phyloP scores from a whole-genome alignment of 306 rosid species.

The Nissolia schottii region DNA sequence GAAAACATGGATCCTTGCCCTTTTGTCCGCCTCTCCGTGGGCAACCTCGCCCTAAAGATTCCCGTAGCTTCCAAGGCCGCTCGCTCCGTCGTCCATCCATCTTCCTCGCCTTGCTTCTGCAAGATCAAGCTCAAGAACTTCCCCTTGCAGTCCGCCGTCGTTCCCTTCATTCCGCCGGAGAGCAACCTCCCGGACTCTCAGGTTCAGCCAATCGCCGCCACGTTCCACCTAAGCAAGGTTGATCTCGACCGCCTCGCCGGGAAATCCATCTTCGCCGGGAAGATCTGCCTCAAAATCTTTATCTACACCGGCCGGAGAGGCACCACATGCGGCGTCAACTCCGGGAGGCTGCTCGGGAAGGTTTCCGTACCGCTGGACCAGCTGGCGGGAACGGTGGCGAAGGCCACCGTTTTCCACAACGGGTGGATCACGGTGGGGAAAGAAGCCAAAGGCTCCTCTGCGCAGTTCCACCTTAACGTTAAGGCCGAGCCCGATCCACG shows the following conservation, averaged over 20 bases:
- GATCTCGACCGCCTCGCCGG: conserved; percentile 46
- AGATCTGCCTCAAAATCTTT: conserved; percentile 46
- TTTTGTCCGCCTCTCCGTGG: conserved; percentile 58
- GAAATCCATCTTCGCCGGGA: conserved; percentile 42
- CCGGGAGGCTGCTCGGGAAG: conserved; percentile 48
- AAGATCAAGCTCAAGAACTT: conserved; percentile 58
- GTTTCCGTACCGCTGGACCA: conserved; percentile 48
- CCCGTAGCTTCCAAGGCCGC: conserved; percentile 76
- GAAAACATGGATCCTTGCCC: conserved; percentile 74
- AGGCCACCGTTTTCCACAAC: conserved; percentile 43
- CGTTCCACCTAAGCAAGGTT: conserved; percentile 57
- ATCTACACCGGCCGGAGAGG: conserved; percentile 61
- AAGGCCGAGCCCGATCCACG: conserved; percentile 68
- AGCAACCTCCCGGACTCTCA: conserved; percentile 42
- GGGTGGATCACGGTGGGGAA: conserved; percentile 70
- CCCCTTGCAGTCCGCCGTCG: conserved; percentile 53
- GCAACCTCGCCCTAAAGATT: conserved; percentile 66
- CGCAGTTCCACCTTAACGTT: conserved; percentile 71
- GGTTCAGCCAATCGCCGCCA: conserved; percentile 41
- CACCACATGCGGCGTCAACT: conserved; percentile 56
- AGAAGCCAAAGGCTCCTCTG: conserved; percentile 42
- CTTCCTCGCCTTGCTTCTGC: conserved; percentile 74
- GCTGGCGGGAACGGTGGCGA: conserved; percentile 45
- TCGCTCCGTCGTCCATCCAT: conserved; percentile 66
- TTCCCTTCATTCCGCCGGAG: conserved; percentile 52